Base-by-base conservation (phyloP, 768 basidiomycete genomes). In the Termitomyces sp. region DNA sequence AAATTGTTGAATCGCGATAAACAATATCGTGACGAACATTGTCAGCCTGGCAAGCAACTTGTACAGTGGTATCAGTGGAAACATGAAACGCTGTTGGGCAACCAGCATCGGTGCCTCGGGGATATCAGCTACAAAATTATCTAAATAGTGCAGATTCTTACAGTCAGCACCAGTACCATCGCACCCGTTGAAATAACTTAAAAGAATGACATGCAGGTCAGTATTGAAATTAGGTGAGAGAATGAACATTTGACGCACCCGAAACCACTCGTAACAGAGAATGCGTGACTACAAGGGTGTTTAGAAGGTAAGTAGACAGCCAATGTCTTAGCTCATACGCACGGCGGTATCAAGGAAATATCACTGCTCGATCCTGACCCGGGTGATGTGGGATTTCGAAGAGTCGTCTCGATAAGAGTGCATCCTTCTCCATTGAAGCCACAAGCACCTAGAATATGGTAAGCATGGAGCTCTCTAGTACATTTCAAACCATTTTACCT, bases 271-370 rank as follows among this genome's bases (percentile, higher is more conserved):
- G 73, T 69, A 4, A 78, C 76, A 11, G 74, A 75, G 69, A 76
- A 79, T 0, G 68, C 39, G 54, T 73, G 76, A 15, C 78, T 78
- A 41, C 1, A 59, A 13, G 31, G 9, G 13, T 22, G 31, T 33
- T 30, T n/a, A 9, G 0, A 30, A 42, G n/a, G 6, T 42, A 20
- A 39, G 39, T 42, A 24, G 30, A 54, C 6, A 20, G 39, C 31
- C 8, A 12, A 31, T 34, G 33, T 9, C 22, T 33, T 60, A 39
- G 62, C 62, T 7, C 61, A 18, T 16, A 67, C 77, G 54, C 59
- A 79, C 77, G 77, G 77, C 6, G 78, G 69, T 44, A 80, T 78
- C 20, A 77, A 67, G n/a, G 72, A 70, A 27, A 77, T 65, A 61
- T 76, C 76, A 6, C 68, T 67, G 63, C 70, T 72, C n/a, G 72